Evolutionary conservation across 1,284 basidiomycete species (phyloP), one percentile per base, ranked within the genome.

Genomic region (Porphyrellus sp.): DNA sequence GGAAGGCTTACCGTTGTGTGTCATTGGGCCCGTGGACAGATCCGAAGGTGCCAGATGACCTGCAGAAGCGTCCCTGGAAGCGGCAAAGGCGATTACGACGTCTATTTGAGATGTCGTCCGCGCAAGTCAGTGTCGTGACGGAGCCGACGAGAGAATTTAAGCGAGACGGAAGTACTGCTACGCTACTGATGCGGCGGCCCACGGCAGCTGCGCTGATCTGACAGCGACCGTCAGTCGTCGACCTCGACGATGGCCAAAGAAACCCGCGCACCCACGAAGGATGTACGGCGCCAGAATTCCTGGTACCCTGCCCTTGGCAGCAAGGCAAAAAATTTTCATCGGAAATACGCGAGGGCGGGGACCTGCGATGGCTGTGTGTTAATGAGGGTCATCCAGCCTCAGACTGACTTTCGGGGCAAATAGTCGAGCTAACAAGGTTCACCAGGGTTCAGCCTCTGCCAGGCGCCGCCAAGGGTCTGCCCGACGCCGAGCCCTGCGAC

Each of bases 341-440:
- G 70, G 67, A 60, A 64, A 70, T 70, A 72, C 65, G 67, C 67
- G 67, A 70, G 50, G 63, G 68, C 67, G 67, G 67, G 67, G 67
- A 69, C 67, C 67, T 69, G 59, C 52, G 64, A 72, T 59, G 70
- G 67, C 67, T 69, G 70, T 72, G 67, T 72, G 65, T 56, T 66
- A 69, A 69, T 66, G 68, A 69, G 65, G 61, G 58, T 60, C 65
- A 46, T 59, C 49, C 61, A 56, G 31, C 57, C 57, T 48, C 61
- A 56, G 31, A 56, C 57, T 63, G 53, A 63, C 59, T 70, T 71
- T 60, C 61, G 63, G 63, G 55, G 64, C 50, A 72, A 67, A 60
- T 67, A 61, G 51, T 57, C 61, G 46, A 55, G 57, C 55, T 53
- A 51, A 44, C 49, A 66, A 58, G 59, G 62, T 70, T 67, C 52